A percentile compares a stretch with the other conserved stretches of the same genome.
phyloP scores from a whole-genome alignment of 345 rosid genomes.

The Isatis tinctoria region DNA sequence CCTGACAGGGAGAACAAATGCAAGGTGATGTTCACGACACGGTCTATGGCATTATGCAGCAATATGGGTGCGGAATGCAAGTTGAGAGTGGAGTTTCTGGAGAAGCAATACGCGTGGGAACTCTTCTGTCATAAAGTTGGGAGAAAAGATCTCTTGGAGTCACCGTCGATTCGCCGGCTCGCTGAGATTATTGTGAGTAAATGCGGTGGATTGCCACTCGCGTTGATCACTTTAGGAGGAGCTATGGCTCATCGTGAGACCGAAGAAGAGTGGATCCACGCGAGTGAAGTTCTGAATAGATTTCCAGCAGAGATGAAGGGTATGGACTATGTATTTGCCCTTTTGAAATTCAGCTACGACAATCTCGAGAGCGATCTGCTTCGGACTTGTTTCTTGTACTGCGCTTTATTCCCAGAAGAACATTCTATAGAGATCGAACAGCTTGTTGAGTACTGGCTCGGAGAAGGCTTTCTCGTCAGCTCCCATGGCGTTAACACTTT shows the following conservation, averaged over 20 bases:
- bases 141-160: conserved; percentile 29
- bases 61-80: conserved; percentile 16
- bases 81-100: conserved; percentile 29
- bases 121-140: conserved; percentile 24
- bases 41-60: conserved; percentile 29
- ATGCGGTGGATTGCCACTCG: conserved; percentile 51
- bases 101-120: conserved; percentile 25
- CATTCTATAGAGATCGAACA: conserved; percentile 37
- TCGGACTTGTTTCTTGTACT: conserved; percentile 46
- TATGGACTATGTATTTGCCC: conserved; percentile 42
- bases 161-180: conserved; percentile 15
- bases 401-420: conserved; percentile 43
- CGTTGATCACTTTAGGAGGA: conserved; percentile 41
- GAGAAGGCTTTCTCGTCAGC: conserved; percentile 38
- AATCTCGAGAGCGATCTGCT: conserved; percentile 36
- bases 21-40: conserved; percentile 35
- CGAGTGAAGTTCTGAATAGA: conserved; percentile 31
- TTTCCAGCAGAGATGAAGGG: conserved; percentile 40
- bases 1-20: conserved; percentile 34
- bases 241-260: conserved; percentile 48
- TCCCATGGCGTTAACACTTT: conserved; percentile 18
- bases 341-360: conserved; percentile 44
- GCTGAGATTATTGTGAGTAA: conserved; percentile 40
- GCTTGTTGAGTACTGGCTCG: conserved; percentile 42
- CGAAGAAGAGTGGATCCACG: conserved; percentile 45